Conservation (phyloP, 495 filamentous ascomycete genomes). For the Chaetomium tenue region DNA sequence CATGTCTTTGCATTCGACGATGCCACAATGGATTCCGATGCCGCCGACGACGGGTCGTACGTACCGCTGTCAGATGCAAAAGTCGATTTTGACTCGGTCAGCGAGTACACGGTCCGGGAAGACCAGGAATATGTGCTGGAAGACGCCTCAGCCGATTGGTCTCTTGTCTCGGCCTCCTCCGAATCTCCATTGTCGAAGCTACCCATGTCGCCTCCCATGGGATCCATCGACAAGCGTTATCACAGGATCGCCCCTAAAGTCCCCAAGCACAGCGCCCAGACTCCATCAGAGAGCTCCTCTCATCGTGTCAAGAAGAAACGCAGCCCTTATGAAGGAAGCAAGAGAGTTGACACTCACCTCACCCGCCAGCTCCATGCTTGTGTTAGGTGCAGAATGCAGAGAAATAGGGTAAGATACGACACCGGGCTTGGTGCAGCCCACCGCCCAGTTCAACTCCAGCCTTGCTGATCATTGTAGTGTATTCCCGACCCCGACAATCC, state of each 20-base stretch:
- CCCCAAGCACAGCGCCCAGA: conserved; percentile 15
- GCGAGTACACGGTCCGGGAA: conserved; percentile 15
- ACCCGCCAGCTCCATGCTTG: conserved; percentile 40
- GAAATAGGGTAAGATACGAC: conserved; percentile 35
- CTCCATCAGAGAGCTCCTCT: conserved; percentile 20
- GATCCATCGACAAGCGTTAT: conserved; percentile 23
- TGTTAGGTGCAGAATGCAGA: conserved; percentile 40
- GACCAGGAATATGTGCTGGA: conserved; percentile 16
- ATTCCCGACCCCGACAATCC: conserved; percentile 38
- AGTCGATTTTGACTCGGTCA: conserved; percentile 8
- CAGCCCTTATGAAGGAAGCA: conserved; percentile 32
- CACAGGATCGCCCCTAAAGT: conserved; percentile 27
- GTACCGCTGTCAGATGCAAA: conserved; percentile 21
- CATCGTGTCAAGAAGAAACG: conserved; percentile 32
- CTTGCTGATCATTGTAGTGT: conserved; percentile 30
- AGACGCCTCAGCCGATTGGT: conserved; percentile 28
- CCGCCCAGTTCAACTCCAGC: neutral
- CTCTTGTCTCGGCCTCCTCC: conserved; percentile 23
- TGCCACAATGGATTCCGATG: neutral
- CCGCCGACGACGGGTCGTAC: conserved; percentile 20
- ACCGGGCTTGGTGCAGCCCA: neutral
- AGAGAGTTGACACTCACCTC: conserved; percentile 34
- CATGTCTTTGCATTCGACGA: conserved; percentile 7
- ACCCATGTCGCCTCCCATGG: conserved; percentile 18
- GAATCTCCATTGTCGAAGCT: conserved; percentile 18